Conservation (phyloP, 1,284 basidiomycete genomes). For the Bondarzewia mesenterica region DNA sequence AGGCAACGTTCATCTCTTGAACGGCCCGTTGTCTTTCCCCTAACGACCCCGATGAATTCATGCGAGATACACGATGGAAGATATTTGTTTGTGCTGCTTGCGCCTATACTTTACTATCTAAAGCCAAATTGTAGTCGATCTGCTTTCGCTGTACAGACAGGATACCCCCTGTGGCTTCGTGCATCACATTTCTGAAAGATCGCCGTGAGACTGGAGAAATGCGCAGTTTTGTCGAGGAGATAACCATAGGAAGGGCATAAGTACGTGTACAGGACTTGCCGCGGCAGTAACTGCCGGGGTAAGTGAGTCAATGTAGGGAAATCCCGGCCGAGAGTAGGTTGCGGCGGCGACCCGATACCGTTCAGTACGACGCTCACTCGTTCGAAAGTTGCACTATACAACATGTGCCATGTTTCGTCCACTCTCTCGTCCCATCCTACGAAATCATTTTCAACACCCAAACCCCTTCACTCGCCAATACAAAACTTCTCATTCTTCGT, state of each 20-base stretch:
- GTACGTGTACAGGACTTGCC: background rate
- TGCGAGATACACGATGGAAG: too few species aligned
- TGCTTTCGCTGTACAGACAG: too few species aligned
- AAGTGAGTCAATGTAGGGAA: background rate
- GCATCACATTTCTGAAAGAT: too few species aligned
- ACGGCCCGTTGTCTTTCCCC: too few species aligned
- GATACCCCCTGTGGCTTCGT: too few species aligned
- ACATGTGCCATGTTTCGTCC: constrained; percentile 23
- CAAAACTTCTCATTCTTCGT: constrained; percentile 5
- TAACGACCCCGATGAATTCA: too few species aligned
- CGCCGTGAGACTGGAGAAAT: too few species aligned
- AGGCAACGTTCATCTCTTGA: constrained; percentile 85
- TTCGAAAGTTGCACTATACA: constrained; percentile 4
- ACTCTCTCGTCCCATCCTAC: background rate
- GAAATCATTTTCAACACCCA: constrained; percentile 7
- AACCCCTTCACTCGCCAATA: constrained; percentile 1
- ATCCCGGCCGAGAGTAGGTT: background rate
- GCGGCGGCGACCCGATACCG: background rate
- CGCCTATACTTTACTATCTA: too few species aligned
- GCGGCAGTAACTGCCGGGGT: too few species aligned
- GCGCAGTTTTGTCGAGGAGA: background rate
- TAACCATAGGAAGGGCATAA: background rate
- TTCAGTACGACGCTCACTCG: background rate
- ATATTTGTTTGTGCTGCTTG: too few species aligned
- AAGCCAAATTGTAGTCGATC: too few species aligned